Evolutionary conservation across 2,329 filamentous ascomycete genomes (phyloP), one percentile per base, ranked within the genome.

Genomic region (Fusarium nelsonii): DNA sequence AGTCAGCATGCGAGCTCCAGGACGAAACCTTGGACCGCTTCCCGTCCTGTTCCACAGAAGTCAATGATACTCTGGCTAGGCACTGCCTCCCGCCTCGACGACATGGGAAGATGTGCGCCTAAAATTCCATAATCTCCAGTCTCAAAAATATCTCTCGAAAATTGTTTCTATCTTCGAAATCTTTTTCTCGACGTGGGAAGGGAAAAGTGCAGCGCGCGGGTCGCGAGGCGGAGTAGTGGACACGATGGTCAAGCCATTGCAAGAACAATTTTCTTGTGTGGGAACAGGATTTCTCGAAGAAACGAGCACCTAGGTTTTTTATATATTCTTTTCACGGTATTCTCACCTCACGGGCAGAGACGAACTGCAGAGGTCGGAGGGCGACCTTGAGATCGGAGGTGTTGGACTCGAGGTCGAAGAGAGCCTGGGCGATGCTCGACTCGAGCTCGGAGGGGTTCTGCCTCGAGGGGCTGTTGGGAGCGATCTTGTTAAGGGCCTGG

Each of bases 391-490:
- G 92, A 86, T 99, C 96, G 83, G 94, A 88, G 81, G 96, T 97
- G 91, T 97, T 97, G 88, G 91, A 94, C 93, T 99, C 96, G 85
- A 99, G 93, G 82, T 99, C 96, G 88, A 92, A 97, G 75, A 99
- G 93, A 86, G 96, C 96, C 85, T 91, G 92, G 83, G 96, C 96
- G 83, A 99, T 97, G 89, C 87, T 93, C 84, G 89, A 91, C 93
- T 99, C 96, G 78, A 98, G 91, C 91, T 99, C 96, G 77, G 93
- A 97, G 78, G 96, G 96, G 86, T 91, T 97, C 84, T 92, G 89
- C 88, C 93, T 90, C 86, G 95, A 97, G 78, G 95, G 92, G 91
- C 93, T 97, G 91, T 96, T 97, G 83, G 90, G 84, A 82, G 94
- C 94, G 85, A 98, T 98, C 93, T 98, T 98, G 92, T 97, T 97